These are phyloP conservation scores for Pseudogymnoascus destructans DNA, from an alignment of 2,329 filamentous ascomycete species.

Conservation along the genomic window DNA sequence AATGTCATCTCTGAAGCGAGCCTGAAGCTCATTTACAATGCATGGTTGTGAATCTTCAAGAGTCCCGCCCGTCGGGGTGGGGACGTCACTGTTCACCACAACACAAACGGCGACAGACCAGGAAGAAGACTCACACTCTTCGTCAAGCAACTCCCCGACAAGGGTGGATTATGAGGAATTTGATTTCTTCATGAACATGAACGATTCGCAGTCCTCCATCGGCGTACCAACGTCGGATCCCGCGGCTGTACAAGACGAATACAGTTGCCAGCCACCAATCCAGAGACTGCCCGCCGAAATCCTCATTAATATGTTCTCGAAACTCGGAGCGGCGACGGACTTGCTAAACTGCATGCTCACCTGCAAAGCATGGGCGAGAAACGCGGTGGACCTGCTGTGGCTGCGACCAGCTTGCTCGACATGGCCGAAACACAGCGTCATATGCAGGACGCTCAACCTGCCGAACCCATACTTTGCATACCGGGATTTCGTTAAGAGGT, in stretches of 20 bases:
- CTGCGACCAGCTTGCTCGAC: constrained; percentile 83
- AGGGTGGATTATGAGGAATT: constrained; percentile 77
- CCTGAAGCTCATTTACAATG: constrained; percentile 3
- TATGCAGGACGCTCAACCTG: constrained; percentile 64
- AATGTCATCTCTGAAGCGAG: constrained; percentile 1
- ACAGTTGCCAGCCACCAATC: constrained; percentile 58
- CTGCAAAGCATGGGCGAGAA: constrained; percentile 86
- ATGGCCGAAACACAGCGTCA: constrained; percentile 67
- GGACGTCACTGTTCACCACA: background rate
- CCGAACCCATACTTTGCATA: constrained; percentile 77
- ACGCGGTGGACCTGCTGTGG: constrained; percentile 88
- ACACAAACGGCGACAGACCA: constrained; percentile 13
- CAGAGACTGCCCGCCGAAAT: constrained; percentile 85
- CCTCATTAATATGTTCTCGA: constrained; percentile 82
- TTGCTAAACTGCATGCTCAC: constrained; percentile 83
- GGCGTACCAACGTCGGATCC: constrained; percentile 67
- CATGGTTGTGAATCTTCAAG: background rate
- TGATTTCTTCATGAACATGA: constrained; percentile 78
- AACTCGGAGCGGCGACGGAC: constrained; percentile 62
- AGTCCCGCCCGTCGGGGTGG: background rate
- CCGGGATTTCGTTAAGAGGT: constrained; percentile 74
- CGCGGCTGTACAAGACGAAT: constrained; percentile 54
- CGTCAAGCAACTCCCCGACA: constrained; percentile 61
- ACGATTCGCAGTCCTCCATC: constrained; percentile 87
- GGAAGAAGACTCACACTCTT: constrained; percentile 26